These are phyloP conservation scores for Komagataella populi DNA, from an alignment of 805 yeast genomes.

Conservation along the genomic window DNA sequence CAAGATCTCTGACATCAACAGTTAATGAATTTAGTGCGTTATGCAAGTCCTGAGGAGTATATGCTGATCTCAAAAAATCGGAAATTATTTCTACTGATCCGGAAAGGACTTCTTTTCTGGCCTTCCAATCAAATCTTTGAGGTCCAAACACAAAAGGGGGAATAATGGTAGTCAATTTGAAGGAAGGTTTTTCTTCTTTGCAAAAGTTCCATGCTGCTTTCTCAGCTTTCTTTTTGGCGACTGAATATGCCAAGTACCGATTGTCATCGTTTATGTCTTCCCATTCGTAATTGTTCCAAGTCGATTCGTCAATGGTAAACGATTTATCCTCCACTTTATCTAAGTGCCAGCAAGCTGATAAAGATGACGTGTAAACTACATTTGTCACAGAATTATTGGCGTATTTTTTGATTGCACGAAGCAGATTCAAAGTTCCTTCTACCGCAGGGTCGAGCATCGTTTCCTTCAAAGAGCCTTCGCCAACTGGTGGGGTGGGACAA, in stretches of 20 bases:
- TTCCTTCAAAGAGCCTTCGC: constrained; percentile 21
- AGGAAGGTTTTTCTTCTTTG: constrained; percentile 17
- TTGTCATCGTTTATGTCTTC: constrained; percentile 10
- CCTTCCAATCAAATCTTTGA: constrained; percentile 14
- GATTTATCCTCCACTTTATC: constrained; percentile 2
- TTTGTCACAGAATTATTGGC: constrained; percentile 24
- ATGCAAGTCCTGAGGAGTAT: not conserved
- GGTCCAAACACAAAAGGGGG: constrained; percentile 28
- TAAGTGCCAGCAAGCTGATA: constrained; percentile 27
- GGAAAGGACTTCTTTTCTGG: constrained; percentile 9
- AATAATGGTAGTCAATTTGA: constrained; percentile 16
- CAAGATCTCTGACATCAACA: constrained; percentile 52
- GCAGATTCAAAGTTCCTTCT: constrained; percentile 28
- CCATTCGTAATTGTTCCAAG: constrained; percentile 19
- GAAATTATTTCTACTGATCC: constrained; percentile 17
- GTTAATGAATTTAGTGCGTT: constrained; percentile 14
- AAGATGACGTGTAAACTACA: constrained; percentile 37
- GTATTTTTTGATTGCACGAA: constrained; percentile 22
- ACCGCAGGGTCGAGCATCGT: constrained; percentile 33
- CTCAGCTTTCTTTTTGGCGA: constrained; percentile 31
- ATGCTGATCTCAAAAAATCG: constrained; percentile 8
- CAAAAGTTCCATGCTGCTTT: constrained; percentile 26
- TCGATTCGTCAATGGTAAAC: constrained; percentile 11
- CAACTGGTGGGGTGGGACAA: constrained; percentile 17
- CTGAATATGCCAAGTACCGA: constrained; percentile 20